Percentiles rank a stretch among this genome's conserved stretches.
Evolutionary conservation across 2,329 filamentous ascomycete genomes (phyloP).

Genomic region (Malbranchea zuffiana): DNA sequence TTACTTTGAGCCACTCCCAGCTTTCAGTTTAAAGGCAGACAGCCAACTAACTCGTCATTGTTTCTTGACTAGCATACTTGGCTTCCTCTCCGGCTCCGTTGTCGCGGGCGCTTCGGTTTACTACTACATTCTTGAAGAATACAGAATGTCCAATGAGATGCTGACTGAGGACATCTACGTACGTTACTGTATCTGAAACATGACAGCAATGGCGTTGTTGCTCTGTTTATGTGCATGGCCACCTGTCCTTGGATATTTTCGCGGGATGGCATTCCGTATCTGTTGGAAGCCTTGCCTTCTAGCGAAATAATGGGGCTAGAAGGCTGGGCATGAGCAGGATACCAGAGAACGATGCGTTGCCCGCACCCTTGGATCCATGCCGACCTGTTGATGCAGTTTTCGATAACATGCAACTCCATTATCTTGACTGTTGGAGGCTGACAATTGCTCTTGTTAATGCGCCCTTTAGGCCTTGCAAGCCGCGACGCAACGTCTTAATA

Average conservation of each 20-base stretch:
- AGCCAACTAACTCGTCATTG: slow-evolving; percentile 5
- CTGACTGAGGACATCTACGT: slow-evolving; percentile 94
- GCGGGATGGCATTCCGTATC: too few relatives aligned
- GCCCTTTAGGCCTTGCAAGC: slow-evolving; percentile 63
- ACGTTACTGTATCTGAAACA: slow-evolving; percentile 36
- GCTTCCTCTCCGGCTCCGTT: slow-evolving; percentile 77
- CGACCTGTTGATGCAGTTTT: too few relatives aligned
- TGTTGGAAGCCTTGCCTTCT: too few relatives aligned
- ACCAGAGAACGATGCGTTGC: too few relatives aligned
- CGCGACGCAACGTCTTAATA: slow-evolving; percentile 74
- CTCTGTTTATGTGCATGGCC: slow-evolving; percentile 1
- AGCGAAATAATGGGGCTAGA: too few relatives aligned
- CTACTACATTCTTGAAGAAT: slow-evolving; percentile 87
- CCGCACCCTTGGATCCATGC: too few relatives aligned
- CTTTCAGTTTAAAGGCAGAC: background rate
- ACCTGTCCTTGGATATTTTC: background rate
- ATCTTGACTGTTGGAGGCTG: slow-evolving; percentile 7
- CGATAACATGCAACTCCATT: too few relatives aligned
- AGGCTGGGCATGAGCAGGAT: too few relatives aligned
- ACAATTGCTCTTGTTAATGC: slow-evolving; percentile 5
- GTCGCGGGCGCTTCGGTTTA: slow-evolving; percentile 73
- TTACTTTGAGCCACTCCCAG: slow-evolving; percentile 14
- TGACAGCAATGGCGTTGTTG: slow-evolving; percentile 1
- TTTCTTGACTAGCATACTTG: slow-evolving; percentile 56
- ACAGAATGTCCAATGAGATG: slow-evolving; percentile 85